These are phyloP conservation scores for Paspalum vaginatum DNA, from an alignment of 176 grass and related monocot genomes.

Conservation along the genomic window DNA sequence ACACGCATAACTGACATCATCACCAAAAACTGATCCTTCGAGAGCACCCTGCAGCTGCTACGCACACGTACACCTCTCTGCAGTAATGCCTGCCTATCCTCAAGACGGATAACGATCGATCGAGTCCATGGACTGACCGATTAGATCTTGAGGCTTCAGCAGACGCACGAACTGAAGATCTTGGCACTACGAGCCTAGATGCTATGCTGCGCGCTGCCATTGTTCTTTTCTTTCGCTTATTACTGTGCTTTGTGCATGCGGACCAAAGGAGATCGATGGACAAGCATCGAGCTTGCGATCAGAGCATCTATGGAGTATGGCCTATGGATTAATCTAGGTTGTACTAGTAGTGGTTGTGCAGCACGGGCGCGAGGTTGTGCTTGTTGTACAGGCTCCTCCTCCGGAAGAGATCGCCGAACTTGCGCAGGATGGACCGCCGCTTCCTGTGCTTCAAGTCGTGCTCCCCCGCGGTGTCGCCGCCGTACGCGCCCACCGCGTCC, in stretches of 20 bases:
- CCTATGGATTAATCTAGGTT: neutral
- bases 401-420: conserved; percentile 68
- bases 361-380: conserved; percentile 1
- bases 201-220: too few relatives aligned
- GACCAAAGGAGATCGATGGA: too few relatives aligned
- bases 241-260: too few relatives aligned
- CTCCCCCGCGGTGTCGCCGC: conserved; percentile 34
- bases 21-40: neutral
- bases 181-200: too few relatives aligned
- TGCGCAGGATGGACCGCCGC: conserved; percentile 60
- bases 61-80: neutral
- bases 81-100: neutral
- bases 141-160: too few relatives aligned
- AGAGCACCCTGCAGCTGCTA: conserved; percentile 5
- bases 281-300: neutral
- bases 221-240: too few relatives aligned
- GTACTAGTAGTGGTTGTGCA: conserved; percentile 18
- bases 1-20: neutral
- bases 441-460: conserved; percentile 50
- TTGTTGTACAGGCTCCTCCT: conserved; percentile 58
- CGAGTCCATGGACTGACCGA: too few relatives aligned
- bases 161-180: too few relatives aligned
- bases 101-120: too few relatives aligned
- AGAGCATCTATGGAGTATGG: neutral
- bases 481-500: conserved; percentile 42